Evolutionary conservation across 1,284 basidiomycete genomes (phyloP).

Genomic region (Heterobasidion parviporum): DNA sequence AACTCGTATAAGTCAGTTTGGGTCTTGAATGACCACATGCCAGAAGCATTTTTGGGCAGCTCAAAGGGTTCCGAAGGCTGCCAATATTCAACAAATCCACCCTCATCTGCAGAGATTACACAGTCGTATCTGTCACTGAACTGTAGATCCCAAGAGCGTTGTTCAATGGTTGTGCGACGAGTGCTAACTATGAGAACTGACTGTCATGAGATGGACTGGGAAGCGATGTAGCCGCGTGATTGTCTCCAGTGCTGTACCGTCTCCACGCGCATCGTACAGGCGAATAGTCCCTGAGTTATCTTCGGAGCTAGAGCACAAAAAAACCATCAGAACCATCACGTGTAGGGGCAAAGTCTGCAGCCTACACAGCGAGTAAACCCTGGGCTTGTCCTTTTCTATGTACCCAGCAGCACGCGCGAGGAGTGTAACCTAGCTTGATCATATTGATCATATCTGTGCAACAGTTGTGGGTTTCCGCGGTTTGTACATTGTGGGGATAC

Average conservation of each 20-base stretch:
- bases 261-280: constrained; percentile 90
- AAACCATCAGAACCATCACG: not conserved
- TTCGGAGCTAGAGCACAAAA: constrained; percentile 60
- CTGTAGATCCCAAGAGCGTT: constrained; percentile 30
- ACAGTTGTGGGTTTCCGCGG: not conserved
- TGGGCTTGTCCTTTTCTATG: constrained; percentile 85
- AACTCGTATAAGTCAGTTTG: constrained; percentile 96
- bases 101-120: constrained; percentile 91
- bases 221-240: constrained; percentile 76
- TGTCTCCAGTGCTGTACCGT: constrained; percentile 67
- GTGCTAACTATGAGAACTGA: constrained; percentile 34
- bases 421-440: constrained; percentile 80
- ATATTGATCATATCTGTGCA: constrained; percentile 96
- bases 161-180: not conserved
- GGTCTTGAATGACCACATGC: constrained; percentile 88
- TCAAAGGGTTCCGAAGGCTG: constrained; percentile 82
- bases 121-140: constrained; percentile 88
- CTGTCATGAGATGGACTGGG: constrained; percentile 87
- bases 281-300: constrained; percentile 67
- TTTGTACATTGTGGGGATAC: constrained; percentile 11
- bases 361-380: constrained; percentile 82
- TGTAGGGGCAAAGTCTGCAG: constrained; percentile 9
- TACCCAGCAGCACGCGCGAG: constrained; percentile 89
- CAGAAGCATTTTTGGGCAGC: constrained; percentile 68
- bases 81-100: constrained; percentile 98